Evolutionary conservation across 176 grass and related monocot species (phyloP), one percentile per base, ranked within the genome.

Genomic region (Musa acuminata): DNA sequence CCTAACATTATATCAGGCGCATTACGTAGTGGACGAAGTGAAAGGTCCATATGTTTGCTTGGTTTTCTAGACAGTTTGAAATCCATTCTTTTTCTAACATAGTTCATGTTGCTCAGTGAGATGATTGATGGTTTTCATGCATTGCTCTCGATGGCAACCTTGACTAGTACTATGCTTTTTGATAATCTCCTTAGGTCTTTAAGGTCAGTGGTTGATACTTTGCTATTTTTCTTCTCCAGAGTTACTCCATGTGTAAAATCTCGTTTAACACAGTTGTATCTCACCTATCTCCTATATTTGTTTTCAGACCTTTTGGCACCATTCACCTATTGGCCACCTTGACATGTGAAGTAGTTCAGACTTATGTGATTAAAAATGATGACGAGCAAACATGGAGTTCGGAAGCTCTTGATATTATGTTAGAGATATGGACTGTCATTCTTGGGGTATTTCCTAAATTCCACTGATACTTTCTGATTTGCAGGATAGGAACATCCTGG

Each of bases 391-490:
- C 90, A 43, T 99, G 90, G 95, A 83, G 79, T 78, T 84, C 87
- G 26, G 90, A 99, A 64, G 79, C 88, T 82, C 84, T 91, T 77
- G 95, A 98, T 85, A 93, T 98, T 75, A 88, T 93, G 55, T 87
- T 98, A 81, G 95, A 98, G 82, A 89, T 86, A 71, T 98, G 95
- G 95, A 93, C 85, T 89, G 86, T 98, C 77, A 78, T 93, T 85
- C 84, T 98, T 55, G 86, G 80, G 95, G 95, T 98, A 91, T 60
- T 69, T 59, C 54, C 51, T 62, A 67, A 70, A 64, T 75, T 51
- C 53, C 80, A 35, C 77, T 25, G 29, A 67, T 79, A 12, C 80
- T 26, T 79, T 43, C 35, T 58, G 59, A 24, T 55, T 53, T 22
- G n/a, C 11, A 73, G 16, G 6, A 19, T 60, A 21, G 17, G 57